Evolutionary conservation across 2,329 filamentous ascomycete species (phyloP).

Genomic region (Aspergillus sp.): DNA sequence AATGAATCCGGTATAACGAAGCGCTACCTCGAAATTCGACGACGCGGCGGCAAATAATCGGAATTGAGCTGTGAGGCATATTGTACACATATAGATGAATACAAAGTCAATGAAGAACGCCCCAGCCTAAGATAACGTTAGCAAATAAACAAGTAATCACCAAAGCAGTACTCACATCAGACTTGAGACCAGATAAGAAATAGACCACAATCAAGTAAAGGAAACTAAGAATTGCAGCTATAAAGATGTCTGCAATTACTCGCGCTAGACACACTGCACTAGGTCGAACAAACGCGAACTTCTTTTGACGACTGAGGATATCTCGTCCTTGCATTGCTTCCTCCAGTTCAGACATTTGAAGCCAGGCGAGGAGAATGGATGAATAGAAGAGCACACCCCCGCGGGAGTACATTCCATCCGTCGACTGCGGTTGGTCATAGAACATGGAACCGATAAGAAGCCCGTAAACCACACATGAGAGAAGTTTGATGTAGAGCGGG

Average conservation of each 20-base stretch:
- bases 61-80: constrained; percentile 62
- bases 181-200: constrained; percentile 52
- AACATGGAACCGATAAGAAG: constrained; percentile 75
- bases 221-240: constrained; percentile 53
- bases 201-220: constrained; percentile 62
- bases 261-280: constrained; percentile 59
- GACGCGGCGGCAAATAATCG: constrained; percentile 61
- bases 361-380: constrained; percentile 61
- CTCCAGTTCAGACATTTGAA: constrained; percentile 73
- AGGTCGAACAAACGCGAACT: constrained; percentile 64
- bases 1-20: constrained; percentile 59
- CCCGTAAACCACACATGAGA: constrained; percentile 68
- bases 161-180: constrained; percentile 20
- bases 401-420: constrained; percentile 58
- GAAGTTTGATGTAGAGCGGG: constrained; percentile 70
- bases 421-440: constrained; percentile 59
- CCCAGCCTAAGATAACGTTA: constrained; percentile 41
- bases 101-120: constrained; percentile 65
- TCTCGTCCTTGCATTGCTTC: constrained; percentile 69
- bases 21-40: constrained; percentile 61
- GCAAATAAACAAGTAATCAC: background rate
- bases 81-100: constrained; percentile 58
- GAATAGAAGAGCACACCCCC: constrained; percentile 63
- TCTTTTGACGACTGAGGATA: constrained; percentile 64
- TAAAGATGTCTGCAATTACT: constrained; percentile 57